phyloP scores from a whole-genome alignment of 495 filamentous ascomycete species.

The Parachaetomium inaequale region DNA sequence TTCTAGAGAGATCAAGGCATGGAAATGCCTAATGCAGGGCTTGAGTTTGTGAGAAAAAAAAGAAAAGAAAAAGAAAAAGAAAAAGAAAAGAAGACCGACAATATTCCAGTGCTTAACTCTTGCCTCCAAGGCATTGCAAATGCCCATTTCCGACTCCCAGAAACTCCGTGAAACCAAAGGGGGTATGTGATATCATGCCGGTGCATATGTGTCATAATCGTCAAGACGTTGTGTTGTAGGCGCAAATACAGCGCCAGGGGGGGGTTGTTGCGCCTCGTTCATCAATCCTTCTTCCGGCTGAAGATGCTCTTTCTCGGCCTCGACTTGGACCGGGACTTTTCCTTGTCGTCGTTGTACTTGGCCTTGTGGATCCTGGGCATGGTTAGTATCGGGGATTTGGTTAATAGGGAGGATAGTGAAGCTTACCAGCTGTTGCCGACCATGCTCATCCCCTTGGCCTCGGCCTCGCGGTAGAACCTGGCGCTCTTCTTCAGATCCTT shows the following conservation, averaged over 20 bases:
- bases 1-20: neutral
- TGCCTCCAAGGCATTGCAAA: neutral
- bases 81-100: neutral
- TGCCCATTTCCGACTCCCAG: conserved; percentile 11
- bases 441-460: conserved; percentile 93
- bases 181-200: conserved; percentile 22
- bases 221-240: conserved; percentile 14
- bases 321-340: conserved; percentile 44
- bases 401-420: neutral
- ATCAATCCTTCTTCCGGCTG: conserved; percentile 29
- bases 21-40: neutral
- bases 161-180: conserved; percentile 17
- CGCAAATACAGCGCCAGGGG: neutral
- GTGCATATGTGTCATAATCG: conserved; percentile 24
- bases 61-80: neutral
- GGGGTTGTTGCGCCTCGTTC: neutral
- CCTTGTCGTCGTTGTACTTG: conserved; percentile 71
- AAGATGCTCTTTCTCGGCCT: conserved; percentile 45
- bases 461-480: conserved; percentile 82
- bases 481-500: conserved; percentile 96
- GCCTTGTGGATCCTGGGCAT: conserved; percentile 80
- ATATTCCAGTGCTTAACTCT: neutral
- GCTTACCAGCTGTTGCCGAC: conserved; percentile 94
- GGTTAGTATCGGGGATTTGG: neutral
- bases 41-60: neutral